Evolutionary conservation across 768 basidiomycete genomes (phyloP).

Genomic region (Pleurotus tuoliensis): DNA sequence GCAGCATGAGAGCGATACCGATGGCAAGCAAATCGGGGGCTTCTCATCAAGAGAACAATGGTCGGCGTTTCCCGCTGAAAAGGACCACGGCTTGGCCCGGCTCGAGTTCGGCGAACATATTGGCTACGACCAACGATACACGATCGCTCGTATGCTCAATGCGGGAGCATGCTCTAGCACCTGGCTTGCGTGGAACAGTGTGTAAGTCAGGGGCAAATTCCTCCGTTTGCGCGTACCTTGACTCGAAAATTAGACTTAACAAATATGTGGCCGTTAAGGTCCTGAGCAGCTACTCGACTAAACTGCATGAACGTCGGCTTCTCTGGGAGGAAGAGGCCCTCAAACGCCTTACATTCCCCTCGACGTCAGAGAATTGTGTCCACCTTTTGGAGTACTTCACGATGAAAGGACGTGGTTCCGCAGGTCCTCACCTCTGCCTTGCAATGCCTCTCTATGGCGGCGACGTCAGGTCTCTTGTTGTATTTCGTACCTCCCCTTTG

Average conservation of each 20-base stretch:
- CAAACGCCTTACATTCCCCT: conserved; percentile 5
- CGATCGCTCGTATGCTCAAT: conserved; percentile 10
- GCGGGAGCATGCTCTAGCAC: too few species aligned
- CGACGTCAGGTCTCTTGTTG: too few species aligned
- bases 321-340: conserved; percentile 21
- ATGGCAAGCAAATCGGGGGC: too few species aligned
- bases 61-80: too few species aligned
- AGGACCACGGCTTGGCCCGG: background rate
- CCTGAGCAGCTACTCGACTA: conserved; percentile 23
- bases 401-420: background rate
- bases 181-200: too few species aligned
- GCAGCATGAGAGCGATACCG: too few species aligned
- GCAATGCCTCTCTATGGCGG: background rate
- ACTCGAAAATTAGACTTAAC: too few species aligned
- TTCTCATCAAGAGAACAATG: too few species aligned
- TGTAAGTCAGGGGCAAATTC: too few species aligned
- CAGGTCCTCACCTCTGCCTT: background rate
- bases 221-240: too few species aligned
- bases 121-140: conserved; percentile 23
- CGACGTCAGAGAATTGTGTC: background rate
- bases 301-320: conserved; percentile 5
- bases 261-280: conserved; percentile 27
- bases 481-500: background rate
- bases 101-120: conserved; percentile 10
- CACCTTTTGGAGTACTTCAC: background rate